Conservation (phyloP, 2,329 filamentous ascomycete species). For the Colletotrichum musicola region DNA sequence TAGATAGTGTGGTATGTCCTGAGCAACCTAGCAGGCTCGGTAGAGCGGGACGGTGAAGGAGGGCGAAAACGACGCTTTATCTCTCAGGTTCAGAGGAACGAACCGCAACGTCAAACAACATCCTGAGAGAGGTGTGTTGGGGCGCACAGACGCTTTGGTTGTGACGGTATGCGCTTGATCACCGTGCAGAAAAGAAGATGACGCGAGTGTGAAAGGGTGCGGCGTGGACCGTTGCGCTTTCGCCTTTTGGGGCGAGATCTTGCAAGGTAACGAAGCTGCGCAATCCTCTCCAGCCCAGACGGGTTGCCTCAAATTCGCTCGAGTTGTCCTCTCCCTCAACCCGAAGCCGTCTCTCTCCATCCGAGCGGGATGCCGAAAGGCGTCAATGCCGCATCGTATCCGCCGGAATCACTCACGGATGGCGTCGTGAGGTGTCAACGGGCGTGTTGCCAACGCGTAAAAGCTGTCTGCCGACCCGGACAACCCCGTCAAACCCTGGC, state of each 20-base stretch:
- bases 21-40: not conserved
- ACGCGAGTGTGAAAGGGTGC: not conserved
- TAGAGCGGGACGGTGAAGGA: not conserved
- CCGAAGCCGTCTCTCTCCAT: not conserved
- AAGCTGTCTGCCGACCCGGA: conserved; percentile 17
- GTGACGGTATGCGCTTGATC: conserved; percentile 12
- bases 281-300: not conserved
- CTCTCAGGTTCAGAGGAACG: not conserved
- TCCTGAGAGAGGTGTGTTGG: conserved; percentile 1
- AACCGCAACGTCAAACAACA: not conserved
- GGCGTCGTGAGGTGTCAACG: conserved; percentile 18
- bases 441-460: conserved; percentile 7
- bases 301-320: not conserved
- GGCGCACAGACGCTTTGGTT: conserved; percentile 21
- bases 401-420: not conserved
- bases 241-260: too few relatives aligned
- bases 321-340: conserved; percentile 3
- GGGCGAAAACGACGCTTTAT: not conserved
- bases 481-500: conserved; percentile 25
- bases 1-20: not conserved
- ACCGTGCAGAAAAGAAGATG: conserved; percentile 11
- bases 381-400: not conserved
- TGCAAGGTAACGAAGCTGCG: too few relatives aligned
- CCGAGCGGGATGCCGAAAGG: not conserved
- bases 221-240: conserved; percentile 2